Evolutionary conservation across 495 filamentous ascomycete genomes (phyloP).

Genomic region (Aspergillus sclerotioniger): DNA sequence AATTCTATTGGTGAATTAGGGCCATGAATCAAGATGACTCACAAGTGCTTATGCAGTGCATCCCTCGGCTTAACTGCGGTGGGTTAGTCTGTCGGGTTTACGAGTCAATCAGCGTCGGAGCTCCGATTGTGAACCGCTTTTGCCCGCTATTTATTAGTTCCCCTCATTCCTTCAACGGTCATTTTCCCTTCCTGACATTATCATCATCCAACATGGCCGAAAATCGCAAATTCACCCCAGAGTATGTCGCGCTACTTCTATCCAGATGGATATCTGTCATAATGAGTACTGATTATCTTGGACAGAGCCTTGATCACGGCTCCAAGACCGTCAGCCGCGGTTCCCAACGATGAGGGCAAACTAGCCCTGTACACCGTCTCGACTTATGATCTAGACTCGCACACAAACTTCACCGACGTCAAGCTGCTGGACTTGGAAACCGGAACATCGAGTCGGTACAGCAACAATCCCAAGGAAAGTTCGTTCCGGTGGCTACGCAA

Average conservation of each 20-base stretch:
- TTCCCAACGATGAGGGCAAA: conserved; percentile 1
- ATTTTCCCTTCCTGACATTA: background rate
- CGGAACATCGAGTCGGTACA: background rate
- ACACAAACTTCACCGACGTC: background rate
- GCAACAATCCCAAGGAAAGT: conserved; percentile 4
- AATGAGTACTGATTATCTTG: too few species aligned
- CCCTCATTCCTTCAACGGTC: background rate
- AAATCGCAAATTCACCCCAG: background rate
- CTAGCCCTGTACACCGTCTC: background rate
- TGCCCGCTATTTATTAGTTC: background rate
- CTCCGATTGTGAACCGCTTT: background rate
- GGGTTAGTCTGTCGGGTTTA: background rate
- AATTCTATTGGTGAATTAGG: background rate
- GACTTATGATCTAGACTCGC: background rate
- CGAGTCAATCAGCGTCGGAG: background rate
- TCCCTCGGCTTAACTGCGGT: background rate
- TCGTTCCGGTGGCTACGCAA: background rate
- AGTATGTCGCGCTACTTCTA: background rate
- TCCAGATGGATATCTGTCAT: too few species aligned
- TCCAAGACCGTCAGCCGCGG: background rate
- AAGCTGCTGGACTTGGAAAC: background rate
- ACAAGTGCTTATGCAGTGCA: background rate
- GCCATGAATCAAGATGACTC: background rate
- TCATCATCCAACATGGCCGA: background rate
- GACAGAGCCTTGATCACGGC: background rate